Evolutionary conservation across 192 early-diverging fungal genomes (phyloP), one percentile per base, ranked within the genome.

Genomic region (Dissophora globulifera): DNA sequence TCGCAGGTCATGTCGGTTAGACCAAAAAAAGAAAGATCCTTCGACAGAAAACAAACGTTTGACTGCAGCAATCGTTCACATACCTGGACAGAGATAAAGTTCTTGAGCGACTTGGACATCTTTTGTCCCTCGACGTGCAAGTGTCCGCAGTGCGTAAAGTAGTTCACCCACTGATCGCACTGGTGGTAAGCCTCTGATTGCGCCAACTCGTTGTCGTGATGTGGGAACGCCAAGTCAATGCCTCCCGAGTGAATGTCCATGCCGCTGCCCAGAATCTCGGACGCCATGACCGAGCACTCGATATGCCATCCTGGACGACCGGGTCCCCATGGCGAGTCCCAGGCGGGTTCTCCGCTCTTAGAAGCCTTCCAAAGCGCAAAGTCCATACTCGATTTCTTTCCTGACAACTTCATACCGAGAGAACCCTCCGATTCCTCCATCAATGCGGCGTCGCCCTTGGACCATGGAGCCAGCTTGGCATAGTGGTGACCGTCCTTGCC

Each of bases 281-380:
- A 92, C 42, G 96, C 96, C 97, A 99, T 99, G 33, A 90, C 97
- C 22, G 94, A 96, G 90, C 97, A 99, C 85, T 99, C 97, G 84
- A 99, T 99, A 68, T 99, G 97, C 97, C 97, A 99, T 31, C 97
- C 97, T 8, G 97, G 97, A 38, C 97, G 93, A 16, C 97, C 97
- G 48, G 82, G 66, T 19, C 90, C 91, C 97, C 97, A 99, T 17
- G 95, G 94, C 16, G 94, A 96, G 17, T 89, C 72, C 97, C 97
- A 99, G 22, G 82, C 78, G 12, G 97, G 97, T 79, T 99, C 97
- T 49, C 96, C 96, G 0, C 92, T 85, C 85, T 97, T 97, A 25
- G 90, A 93, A 33, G 78, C 69, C 80, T 99, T 99, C 97, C 97
- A 99, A 33, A 99, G 85, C 16, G 94, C 97, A 85, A 99, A 99